Base-by-base conservation (phyloP, 2,329 filamentous ascomycete genomes). In the Didymella pinodella region DNA sequence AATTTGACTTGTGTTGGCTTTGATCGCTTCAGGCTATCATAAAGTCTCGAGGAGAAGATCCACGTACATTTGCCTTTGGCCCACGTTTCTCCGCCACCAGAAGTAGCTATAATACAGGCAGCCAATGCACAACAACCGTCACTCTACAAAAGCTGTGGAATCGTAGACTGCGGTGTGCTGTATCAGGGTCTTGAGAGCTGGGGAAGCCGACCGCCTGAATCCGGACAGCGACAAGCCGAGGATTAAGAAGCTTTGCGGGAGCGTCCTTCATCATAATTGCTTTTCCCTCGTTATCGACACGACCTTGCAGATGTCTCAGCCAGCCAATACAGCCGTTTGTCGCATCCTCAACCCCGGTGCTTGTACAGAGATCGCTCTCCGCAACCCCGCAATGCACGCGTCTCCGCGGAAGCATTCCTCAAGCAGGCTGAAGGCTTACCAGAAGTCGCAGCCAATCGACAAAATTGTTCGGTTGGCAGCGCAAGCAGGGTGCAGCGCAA, bases 281-380 rank as follows among this genome's bases (percentile, higher is more conserved):
- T 58, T 58, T 38, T 58, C 26, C 12, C 20, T 45, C 4, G 12
- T 28, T 20, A 26, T 6, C 20, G 18, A 53, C 28, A 26, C 32
- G 28, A 47, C 56, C 46, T 47, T 43, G 56, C 50, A 51, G 26
- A 46, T 50, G 51, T 59, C 56, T 59, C 41, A 51, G 56, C 46
- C 46, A 32, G 26, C 40, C 26, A 40, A 41, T 41, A 41, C 48
- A 16, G 10, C 48, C 41, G 28, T 38, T 28, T 53, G 18, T 48
- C 40, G 43, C 46, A 32, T 38, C 14, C 36, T 20, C 44, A 34
- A 43, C 49, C 29, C 25, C 40, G 20, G 10, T 18, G 38, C 34
- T 53, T 36, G 36, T 51, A 48, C 41, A 46, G 46, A 54, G 31
- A 50, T 54, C 20, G 25, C n/a, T 18, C 34, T 40, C 20, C 32